phyloP scores from a whole-genome alignment of 2,329 filamentous ascomycete species.

The Clonostachys rosea region DNA sequence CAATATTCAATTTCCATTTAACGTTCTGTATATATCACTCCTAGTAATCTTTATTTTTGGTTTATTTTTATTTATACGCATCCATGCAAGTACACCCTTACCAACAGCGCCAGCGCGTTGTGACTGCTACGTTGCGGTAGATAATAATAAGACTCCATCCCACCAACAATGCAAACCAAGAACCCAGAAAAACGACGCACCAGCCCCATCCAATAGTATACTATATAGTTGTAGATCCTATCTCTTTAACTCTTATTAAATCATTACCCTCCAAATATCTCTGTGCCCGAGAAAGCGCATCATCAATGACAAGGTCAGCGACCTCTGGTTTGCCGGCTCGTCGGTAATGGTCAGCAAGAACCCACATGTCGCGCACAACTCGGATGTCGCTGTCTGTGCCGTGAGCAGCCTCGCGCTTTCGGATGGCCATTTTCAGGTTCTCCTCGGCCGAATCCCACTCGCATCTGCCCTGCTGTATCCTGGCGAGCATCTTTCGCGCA shows the following conservation, averaged over 20 bases:
- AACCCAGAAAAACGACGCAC: no score
- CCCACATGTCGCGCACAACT: slow-evolving; percentile 31
- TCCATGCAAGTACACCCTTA: no score
- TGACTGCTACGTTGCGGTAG: no score
- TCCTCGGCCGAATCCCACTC: slow-evolving; percentile 23
- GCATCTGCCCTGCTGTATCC: slow-evolving; percentile 21
- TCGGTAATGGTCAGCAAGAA: slow-evolving; percentile 24
- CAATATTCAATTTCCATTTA: no score
- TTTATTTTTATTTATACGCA: no score
- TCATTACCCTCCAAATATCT: slow-evolving; percentile 16
- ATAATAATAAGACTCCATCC: no score
- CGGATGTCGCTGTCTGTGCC: slow-evolving; percentile 24
- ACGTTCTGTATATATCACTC: no score
- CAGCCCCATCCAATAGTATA: neutral
- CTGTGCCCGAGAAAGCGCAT: slow-evolving; percentile 23
- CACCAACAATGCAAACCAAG: no score
- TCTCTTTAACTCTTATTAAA: slow-evolving; percentile 4
- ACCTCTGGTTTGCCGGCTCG: slow-evolving; percentile 17
- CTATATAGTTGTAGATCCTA: neutral
- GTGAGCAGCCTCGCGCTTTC: slow-evolving; percentile 26
- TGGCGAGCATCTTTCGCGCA: slow-evolving; percentile 28
- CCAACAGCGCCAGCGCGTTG: no score
- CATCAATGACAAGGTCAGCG: slow-evolving; percentile 17
- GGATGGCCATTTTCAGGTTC: slow-evolving; percentile 22
- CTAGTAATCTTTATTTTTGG: no score